Evolutionary conservation across 164 flowering plant species (phyloP), one percentile per base, ranked within the genome.

Genomic region (Umbellularia californica): DNA sequence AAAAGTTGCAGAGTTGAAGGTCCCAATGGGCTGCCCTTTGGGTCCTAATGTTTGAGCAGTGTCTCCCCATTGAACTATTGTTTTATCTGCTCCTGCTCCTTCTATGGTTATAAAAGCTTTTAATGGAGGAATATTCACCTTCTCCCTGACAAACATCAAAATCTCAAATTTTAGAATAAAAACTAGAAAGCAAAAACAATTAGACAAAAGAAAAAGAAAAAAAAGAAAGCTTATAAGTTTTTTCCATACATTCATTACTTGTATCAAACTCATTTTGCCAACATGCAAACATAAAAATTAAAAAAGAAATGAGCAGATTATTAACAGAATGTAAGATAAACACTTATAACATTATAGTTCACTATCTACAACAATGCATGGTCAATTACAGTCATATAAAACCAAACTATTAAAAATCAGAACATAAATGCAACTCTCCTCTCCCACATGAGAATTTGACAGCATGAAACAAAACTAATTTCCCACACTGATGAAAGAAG

Each of bases 31-130:
- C 58, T 78, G 87, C 17, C 98, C 97, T 58, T 55, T 87, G 25
- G 89, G 79, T n/a, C 97, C 99, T 12, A 77, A 78, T 58, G 97
- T 92, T 73, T 87, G 82, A n/a, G 99, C 99, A 10, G 97, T 91
- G 81, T 94, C 98, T 27, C 98, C 97, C 97, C 97, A 94, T 80
- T 96, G 88, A 65, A 96, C 89, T 7, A 89, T 84, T 50, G 99
- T 94, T 62, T 84, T 86, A 19, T 92, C 97, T 73, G 98, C 99
- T 50, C 98, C 98, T 68, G 90, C 98, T 73, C 99, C 99, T 86
- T 89, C 81, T 72, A 96, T 85, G 28, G 91, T 92, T 80, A 96
- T 86, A 80, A 87, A 96, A 10, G 97, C 81, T 74, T 94, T 96
- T 2, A 88, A 74, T 84, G 84, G 85, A n/a, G 97, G 90, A 71